Base-by-base conservation (phyloP, 495 filamentous ascomycete species). In the Penicillium antarcticum region DNA sequence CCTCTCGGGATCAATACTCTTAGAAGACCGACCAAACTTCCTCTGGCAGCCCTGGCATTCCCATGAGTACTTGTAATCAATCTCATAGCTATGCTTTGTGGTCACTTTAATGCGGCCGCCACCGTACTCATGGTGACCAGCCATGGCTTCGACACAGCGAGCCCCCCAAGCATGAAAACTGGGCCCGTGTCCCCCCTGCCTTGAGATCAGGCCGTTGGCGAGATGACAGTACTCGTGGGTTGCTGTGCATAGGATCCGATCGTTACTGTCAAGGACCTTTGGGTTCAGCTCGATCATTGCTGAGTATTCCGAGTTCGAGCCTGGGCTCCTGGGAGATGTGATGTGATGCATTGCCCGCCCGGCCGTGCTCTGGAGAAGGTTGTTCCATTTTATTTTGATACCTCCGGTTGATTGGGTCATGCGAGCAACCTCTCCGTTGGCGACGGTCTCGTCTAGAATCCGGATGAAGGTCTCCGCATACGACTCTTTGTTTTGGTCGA, bases 221-320 rank as follows among this genome's bases (percentile, higher is more conserved):
- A 97, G 75, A 63, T 98, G 94, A 69, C 92, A 97, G 74, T 91
- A 98, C 56, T 98, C 94, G 67, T 98, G 94, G 3, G 92, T 89
- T 17, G 97, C 60, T 1, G 89, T 88, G 66, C 96, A 95, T 41
- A 91, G 74, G 17, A 98, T 77, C 17, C 91, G 83, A 38, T 88
- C 74, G 48, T 87, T 80, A 63, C 85, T 81, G 64, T 86, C 78
- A 45, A 97, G 88, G 41, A 98, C 87, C 51, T 91, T 92, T 46
- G 87, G 82, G 0, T 92, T 87, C 4, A 98, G 80, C 57, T 97
- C 92, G 62, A 98, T 97, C 10, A 69, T 80, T 6, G 89, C 89
- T 56, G 85, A 64, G 62, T 96, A 89, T 26, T 76, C 73, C 50
- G 73, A 23, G 45, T 41, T 45, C 43, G 31, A 14, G 19, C 21